Evolutionary conservation across 768 basidiomycete genomes (phyloP), one percentile per base, ranked within the genome.

Genomic region (Hygrocybe coccinea): DNA sequence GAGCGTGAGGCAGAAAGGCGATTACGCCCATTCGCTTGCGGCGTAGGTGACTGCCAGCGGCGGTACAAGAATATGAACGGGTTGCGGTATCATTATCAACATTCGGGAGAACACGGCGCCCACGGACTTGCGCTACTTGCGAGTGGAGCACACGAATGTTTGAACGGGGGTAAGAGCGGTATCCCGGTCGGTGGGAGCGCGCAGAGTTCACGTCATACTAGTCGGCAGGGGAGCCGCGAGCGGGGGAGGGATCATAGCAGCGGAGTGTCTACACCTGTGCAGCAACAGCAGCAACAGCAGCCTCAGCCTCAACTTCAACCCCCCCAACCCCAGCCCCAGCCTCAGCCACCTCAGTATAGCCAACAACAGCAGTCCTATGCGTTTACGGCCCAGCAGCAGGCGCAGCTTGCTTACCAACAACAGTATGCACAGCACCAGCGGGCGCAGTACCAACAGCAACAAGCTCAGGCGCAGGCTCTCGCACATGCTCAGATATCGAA

Each of bases 51-150:
- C 60, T 91, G 89, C 63, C 79, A 81, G 67, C 81, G 95, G 65
- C 71, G 95, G 65, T 98, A 97, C 76, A 94, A 97, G 81, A 97
- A 99, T 67, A 95, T 97, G 94, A 97, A 97, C 69, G 95, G 95
- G 0, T 74, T 97, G 59, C 73, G 90, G 64, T 98, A 98, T 60
- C 95, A 98, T 71, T 98, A 97, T 67, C 89, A 94, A 70, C 95
- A 98, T 71, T 89, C 89, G 19, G 95, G 95, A 10, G 92, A 94
- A 41, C 97, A 98, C 69, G 95, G 95, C 3, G 87, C 89, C 5
- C 79, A 91, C 39, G 97, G 97, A 5, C 76, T 97, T 0, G 83
- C 85, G 43, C 74, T 97, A 63, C 79, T 97, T 43, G 90, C 91
- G 3, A 82, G 81, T 51, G 89, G 89, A 2, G 75, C 84, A 60